Percentiles rank a stretch among this genome's conserved stretches.
Conservation (phyloP, 345 rosid genomes). For the Passiflora organensis region DNA sequence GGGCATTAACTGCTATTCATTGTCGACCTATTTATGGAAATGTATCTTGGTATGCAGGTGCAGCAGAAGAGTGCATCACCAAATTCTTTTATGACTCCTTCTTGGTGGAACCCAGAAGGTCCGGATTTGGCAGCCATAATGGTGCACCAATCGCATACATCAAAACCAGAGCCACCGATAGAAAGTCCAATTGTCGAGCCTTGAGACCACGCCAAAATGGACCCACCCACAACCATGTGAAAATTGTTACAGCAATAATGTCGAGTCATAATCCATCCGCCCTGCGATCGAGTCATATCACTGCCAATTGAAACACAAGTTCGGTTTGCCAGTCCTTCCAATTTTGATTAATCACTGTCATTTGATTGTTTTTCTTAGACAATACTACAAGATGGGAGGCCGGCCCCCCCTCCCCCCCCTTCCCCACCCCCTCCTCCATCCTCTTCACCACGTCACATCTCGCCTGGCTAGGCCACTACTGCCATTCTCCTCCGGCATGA, state of each 20-base stretch:
- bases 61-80: too few relatives aligned
- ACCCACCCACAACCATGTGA: conserved; percentile 25
- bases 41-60: background rate
- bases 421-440: too few relatives aligned
- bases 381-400: too few relatives aligned
- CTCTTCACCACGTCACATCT: too few relatives aligned
- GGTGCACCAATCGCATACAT: conserved; percentile 14
- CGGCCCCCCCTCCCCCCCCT: too few relatives aligned
- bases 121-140: conserved; percentile 13
- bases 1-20: background rate
- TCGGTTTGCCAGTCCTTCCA: too few relatives aligned
- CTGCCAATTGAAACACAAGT: too few relatives aligned
- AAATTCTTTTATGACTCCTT: background rate
- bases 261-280: conserved; percentile 15
- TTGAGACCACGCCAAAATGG: conserved; percentile 12
- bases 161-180: conserved; percentile 11
- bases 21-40: background rate
- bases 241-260: conserved; percentile 2
- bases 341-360: too few relatives aligned
- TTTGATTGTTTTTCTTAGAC: too few relatives aligned
- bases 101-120: conserved; percentile 8
- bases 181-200: conserved; percentile 8
- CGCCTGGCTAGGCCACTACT: too few relatives aligned
- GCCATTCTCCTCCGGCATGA: too few relatives aligned
- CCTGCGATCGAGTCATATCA: too few relatives aligned